Percentiles rank a stretch among this genome's conserved stretches.
These are phyloP conservation scores for Colletotrichum tanaceti DNA, from an alignment of 2,329 filamentous ascomycete species.

Conservation along the genomic window DNA sequence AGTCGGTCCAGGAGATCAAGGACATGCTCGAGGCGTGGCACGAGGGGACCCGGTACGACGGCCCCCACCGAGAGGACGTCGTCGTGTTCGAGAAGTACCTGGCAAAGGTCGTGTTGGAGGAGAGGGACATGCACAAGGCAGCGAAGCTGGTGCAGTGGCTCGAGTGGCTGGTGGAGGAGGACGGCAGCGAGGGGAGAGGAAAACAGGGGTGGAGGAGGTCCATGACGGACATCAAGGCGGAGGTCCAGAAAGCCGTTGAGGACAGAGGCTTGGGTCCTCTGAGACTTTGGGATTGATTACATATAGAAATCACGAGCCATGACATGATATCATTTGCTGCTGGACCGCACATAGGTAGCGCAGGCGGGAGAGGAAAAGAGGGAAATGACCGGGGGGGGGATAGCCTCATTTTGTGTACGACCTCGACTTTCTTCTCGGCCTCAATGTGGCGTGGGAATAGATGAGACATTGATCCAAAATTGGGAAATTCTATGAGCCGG, in stretches of 20 bases:
- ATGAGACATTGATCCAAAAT: conserved; percentile 7
- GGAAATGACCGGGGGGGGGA: too few relatives aligned
- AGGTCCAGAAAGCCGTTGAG: conserved; percentile 66
- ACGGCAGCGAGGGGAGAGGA: conserved; percentile 51
- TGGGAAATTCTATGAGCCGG: neutral
- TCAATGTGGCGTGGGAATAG: neutral
- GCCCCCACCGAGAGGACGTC: conserved; percentile 84
- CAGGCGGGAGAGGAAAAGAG: neutral
- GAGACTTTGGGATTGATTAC: conserved; percentile 54
- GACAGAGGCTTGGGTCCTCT: conserved; percentile 68
- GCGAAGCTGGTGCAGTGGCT: conserved; percentile 77
- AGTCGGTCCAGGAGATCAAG: conserved; percentile 70
- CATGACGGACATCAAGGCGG: conserved; percentile 57
- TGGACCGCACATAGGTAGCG: neutral
- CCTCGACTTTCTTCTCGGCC: neutral
- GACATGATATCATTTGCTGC: conserved; percentile 27
- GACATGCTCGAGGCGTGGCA: conserved; percentile 83
- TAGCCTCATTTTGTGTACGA: neutral
- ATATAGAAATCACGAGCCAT: conserved; percentile 22
- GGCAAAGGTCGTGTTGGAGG: conserved; percentile 76
- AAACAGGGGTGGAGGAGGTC: conserved; percentile 60
- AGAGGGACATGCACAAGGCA: conserved; percentile 82
- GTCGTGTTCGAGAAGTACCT: conserved; percentile 80
- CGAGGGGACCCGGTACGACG: conserved; percentile 74
- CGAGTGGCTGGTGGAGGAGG: conserved; percentile 65